Percentiles rank a stretch among this genome's conserved stretches.
Conservation (phyloP, 2,329 filamentous ascomycete species). For the Whalleya microplaca region DNA sequence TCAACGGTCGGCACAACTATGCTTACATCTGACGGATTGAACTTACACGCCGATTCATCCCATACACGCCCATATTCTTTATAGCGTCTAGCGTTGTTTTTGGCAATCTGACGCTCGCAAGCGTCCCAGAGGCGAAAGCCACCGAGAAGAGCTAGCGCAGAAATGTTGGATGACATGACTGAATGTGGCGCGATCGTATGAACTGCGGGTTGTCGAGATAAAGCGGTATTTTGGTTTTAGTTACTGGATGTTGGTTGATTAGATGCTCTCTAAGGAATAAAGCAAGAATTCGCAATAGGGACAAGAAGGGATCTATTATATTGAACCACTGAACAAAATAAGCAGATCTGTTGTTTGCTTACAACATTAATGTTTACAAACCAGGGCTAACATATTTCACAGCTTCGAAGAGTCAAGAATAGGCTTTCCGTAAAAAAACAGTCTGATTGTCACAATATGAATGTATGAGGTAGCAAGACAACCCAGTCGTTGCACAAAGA, state of each 20-base stretch:
- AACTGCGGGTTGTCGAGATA: not conserved
- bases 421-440: not conserved
- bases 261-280: too few relatives aligned
- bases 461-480: too few relatives aligned
- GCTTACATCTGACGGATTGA: conserved; percentile 27
- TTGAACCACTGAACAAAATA: not conserved
- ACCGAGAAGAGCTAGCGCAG: not conserved
- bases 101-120: conserved; percentile 5
- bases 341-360: not conserved
- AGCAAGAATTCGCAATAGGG: too few relatives aligned
- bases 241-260: too few relatives aligned
- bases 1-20: conserved; percentile 34
- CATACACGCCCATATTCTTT: too few relatives aligned
- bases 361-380: not conserved
- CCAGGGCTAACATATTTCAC: not conserved
- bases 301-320: too few relatives aligned
- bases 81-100: conserved; percentile 11
- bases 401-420: not conserved
- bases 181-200: not conserved
- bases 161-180: not conserved
- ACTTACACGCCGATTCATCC: too few relatives aligned
- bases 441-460: not conserved
- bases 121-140: conserved; percentile 20
- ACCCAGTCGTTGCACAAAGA: too few relatives aligned
- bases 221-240: too few relatives aligned